Percentiles rank a stretch among this genome's conserved stretches.
Evolutionary conservation across 2,329 filamentous ascomycete genomes (phyloP).

Genomic region (Amauroascus niger): DNA sequence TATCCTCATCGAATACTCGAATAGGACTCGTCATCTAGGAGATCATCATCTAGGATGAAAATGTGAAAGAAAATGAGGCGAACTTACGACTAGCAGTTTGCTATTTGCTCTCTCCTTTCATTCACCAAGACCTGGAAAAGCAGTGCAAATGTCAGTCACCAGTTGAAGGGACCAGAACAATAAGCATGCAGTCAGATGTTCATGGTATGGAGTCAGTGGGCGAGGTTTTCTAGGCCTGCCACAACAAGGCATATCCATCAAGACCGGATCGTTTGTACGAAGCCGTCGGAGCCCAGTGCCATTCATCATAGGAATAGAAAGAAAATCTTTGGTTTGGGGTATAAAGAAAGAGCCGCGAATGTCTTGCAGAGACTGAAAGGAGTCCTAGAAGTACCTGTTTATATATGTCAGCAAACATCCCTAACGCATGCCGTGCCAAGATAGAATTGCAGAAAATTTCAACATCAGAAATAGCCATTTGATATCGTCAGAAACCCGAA

Average conservation of each 20-base stretch:
- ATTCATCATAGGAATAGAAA: conserved; percentile 71
- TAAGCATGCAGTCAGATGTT: not conserved
- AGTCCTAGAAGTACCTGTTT: not conserved
- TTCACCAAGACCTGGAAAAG: not conserved
- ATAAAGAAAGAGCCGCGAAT: conserved; percentile 7
- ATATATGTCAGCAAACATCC: not conserved
- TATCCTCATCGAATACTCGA: conserved; percentile 54
- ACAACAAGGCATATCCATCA: conserved; percentile 83
- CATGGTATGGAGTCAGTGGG: conserved; percentile 62
- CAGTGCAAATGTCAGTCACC: not conserved
- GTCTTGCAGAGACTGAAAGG: conserved; percentile 2
- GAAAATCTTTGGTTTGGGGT: conserved; percentile 19
- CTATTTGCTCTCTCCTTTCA: not conserved
- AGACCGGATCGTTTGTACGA: conserved; percentile 44
- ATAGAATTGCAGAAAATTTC: not conserved
- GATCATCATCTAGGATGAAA: conserved; percentile 38
- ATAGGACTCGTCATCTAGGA: conserved; percentile 58
- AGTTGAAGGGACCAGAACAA: not conserved
- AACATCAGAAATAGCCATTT: conserved; percentile 50
- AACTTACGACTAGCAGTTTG: conserved; percentile 7
- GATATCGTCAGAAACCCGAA: conserved; percentile 61
- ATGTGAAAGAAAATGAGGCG: conserved; percentile 12
- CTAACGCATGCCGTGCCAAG: not conserved
- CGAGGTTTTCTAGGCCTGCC: conserved; percentile 99
- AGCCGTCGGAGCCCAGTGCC: conserved; percentile 94